Base-by-base conservation (phyloP, 805 yeast species). In the Teunomyces tritomae region DNA sequence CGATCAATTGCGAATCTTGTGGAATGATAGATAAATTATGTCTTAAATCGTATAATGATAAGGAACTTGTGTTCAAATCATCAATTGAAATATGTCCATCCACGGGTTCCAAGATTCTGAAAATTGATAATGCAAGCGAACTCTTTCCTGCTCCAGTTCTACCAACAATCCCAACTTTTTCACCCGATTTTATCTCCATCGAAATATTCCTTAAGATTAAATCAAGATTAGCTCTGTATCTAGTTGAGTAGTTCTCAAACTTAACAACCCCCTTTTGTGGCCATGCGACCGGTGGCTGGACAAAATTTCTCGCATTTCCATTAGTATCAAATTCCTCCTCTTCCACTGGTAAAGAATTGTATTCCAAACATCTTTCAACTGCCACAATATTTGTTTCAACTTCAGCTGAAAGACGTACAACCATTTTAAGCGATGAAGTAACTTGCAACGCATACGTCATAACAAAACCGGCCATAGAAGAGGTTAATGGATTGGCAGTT, bases 281-380 rank as follows among this genome's bases (percentile, higher is more conserved):
- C 96, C 97, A 91, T n/a, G 68, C 55, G 1, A 65, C 60, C 5
- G 73, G 68, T 1, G 85, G 76, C 8, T 83, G 80, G 63, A 97
- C 82, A 62, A 91, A 90, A 48, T 89, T 78, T 2, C 96, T 82
- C 8, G 89, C 80, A 62, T 89, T 89, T 54, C 87, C 65, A 28
- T 79, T 57, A 3, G 4, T 5, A 32, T 42, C 45, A 28, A 10
- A 30, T 16, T 28, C 34, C 26, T 59, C 60, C 41, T 67, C 67
- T 59, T 78, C 84, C 6, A 77, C 65, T 30, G 59, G 61, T 46
- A 80, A 61, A 11, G 71, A 69, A 49, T 76, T 68, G 57, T 85
- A 85, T 53, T 85, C 90, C 43, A 80, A 55, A 34, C 85, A 78
- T 62, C 90, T 76, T 60, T 85, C 90, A 29, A 83, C 87, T 1